These are phyloP conservation scores for Cryptococcus maquisensis DNA, from an alignment of 1,284 basidiomycete species.

Conservation along the genomic window DNA sequence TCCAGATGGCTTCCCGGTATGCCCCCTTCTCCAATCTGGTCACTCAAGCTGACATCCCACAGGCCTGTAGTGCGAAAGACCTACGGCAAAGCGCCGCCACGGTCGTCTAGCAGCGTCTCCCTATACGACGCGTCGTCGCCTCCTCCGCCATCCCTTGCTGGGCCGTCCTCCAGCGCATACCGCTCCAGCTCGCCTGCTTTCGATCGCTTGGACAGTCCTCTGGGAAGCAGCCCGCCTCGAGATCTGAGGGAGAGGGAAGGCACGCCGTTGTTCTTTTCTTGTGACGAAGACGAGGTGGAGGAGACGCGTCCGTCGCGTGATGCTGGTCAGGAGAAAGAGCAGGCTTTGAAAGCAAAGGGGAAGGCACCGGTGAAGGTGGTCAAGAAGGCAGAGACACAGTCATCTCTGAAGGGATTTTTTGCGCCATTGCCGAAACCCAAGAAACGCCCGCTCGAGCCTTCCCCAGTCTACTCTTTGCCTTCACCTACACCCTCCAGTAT, in stretches of 20 bases:
- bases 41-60: background rate
- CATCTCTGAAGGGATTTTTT: constrained; percentile 36
- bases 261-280: constrained; percentile 6
- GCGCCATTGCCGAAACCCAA: constrained; percentile 9
- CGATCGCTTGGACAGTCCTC: constrained; percentile 11
- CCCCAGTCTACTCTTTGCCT: constrained; percentile 1
- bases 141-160: constrained; percentile 1
- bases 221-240: constrained; percentile 3
- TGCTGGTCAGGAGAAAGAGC: background rate
- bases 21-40: background rate
- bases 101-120: constrained; percentile 15
- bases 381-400: constrained; percentile 15
- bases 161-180: background rate
- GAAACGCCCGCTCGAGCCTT: constrained; percentile 13
- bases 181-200: constrained; percentile 13
- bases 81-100: constrained; percentile 26
- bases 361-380: background rate
- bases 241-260: background rate
- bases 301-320: background rate
- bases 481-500: background rate
- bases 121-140: constrained; percentile 8
- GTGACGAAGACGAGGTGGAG: constrained; percentile 11
- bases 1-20: constrained; percentile 2
- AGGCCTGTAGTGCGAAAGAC: constrained; percentile 33
- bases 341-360: background rate